These are phyloP conservation scores for Cubamyces lactineus DNA, from an alignment of 768 basidiomycete species.

Conservation along the genomic window DNA sequence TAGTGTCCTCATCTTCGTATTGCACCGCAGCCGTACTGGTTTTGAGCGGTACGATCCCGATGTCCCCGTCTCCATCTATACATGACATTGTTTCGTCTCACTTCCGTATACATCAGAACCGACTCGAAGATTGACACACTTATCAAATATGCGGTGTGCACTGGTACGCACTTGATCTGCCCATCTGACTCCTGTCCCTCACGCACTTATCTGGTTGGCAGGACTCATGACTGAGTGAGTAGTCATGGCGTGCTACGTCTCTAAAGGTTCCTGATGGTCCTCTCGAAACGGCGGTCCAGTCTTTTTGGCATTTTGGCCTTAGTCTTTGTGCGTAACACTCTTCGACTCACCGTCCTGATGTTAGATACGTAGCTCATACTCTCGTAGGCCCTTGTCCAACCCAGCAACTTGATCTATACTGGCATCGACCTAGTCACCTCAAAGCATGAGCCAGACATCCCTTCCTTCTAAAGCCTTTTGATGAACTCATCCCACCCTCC, in stretches of 20 bases:
- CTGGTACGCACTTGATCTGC: not conserved
- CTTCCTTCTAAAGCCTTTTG: not conserved
- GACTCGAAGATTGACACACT: conserved; percentile 1
- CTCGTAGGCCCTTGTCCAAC: not conserved
- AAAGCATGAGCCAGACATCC: not conserved
- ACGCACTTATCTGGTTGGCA: not conserved
- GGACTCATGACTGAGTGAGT: conserved; percentile 3
- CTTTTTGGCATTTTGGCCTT: not conserved
- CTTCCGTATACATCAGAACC: not conserved
- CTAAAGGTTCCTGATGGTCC: too few species aligned
- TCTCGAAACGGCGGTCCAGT: not conserved
- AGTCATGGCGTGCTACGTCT: too few species aligned
- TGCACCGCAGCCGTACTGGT: not conserved
- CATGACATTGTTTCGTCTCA: not conserved
- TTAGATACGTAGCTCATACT: too few species aligned
- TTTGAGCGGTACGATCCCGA: not conserved
- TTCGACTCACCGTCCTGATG: not conserved
- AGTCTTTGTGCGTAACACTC: not conserved
- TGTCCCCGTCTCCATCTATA: not conserved
- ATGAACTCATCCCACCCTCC: not conserved
- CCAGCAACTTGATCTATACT: not conserved
- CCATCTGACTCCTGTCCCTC: not conserved
- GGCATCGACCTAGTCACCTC: not conserved
- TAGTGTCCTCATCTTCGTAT: not conserved
- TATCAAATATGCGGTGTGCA: not conserved